Conservation (phyloP, 805 yeast genomes). For the Candida piceae region DNA sequence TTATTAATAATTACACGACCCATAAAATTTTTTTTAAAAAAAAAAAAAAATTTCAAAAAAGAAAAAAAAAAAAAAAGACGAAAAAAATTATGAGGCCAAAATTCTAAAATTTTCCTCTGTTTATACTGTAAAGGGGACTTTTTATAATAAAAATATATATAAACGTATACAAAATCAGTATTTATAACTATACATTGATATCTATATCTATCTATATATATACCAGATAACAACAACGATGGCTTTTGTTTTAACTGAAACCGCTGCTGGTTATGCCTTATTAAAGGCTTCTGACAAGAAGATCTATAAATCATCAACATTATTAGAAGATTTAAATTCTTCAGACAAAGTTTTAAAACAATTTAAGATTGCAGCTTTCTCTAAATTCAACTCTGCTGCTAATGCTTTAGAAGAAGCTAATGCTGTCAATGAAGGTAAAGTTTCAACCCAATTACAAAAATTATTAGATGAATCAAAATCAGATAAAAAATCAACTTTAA, state of each 20-base stretch:
- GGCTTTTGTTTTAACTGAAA: slow-evolving; percentile 93
- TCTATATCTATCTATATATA: too few species aligned
- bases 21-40: background rate
- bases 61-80: slow-evolving; percentile 1
- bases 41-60: background rate
- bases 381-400: slow-evolving; percentile 91
- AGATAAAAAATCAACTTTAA: slow-evolving; percentile 79
- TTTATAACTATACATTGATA: too few species aligned
- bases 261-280: slow-evolving; percentile 98
- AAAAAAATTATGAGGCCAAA: background rate
- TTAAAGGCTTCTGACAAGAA: slow-evolving; percentile 97
- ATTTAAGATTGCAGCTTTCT: slow-evolving; percentile 92
- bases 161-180: too few species aligned
- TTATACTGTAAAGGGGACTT: too few species aligned
- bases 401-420: slow-evolving; percentile 94
- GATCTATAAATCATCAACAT: slow-evolving; percentile 76
- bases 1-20: too few species aligned
- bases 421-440: slow-evolving; percentile 89
- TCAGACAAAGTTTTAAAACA: slow-evolving; percentile 84
- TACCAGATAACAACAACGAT: too few species aligned
- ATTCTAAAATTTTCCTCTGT: too few species aligned
- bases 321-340: slow-evolving; percentile 71
- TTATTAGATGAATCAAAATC: slow-evolving; percentile 70
- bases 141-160: too few species aligned
- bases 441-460: slow-evolving; percentile 74